phyloP scores from a whole-genome alignment of 2,329 filamentous ascomycete genomes.

The Neofusicoccum parvum region DNA sequence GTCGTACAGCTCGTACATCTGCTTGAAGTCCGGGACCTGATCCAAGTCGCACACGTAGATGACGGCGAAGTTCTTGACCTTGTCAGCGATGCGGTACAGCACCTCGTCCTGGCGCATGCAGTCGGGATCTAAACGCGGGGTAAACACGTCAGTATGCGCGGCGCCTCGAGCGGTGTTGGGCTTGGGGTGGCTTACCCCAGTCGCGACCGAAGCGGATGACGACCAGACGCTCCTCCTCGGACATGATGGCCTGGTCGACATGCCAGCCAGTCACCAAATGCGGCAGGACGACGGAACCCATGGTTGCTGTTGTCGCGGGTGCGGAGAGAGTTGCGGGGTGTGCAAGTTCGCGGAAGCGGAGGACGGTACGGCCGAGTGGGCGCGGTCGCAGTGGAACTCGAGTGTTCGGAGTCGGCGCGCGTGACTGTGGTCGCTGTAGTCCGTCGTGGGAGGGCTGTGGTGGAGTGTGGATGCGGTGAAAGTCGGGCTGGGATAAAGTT shows the following conservation, averaged over 20 bases:
- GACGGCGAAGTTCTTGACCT: slow-evolving; percentile 89
- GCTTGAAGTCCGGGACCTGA: slow-evolving; percentile 38
- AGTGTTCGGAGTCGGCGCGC: neutral
- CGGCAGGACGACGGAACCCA: slow-evolving; percentile 85
- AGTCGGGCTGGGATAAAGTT: slow-evolving; percentile 1
- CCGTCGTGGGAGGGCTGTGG: neutral
- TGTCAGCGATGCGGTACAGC: slow-evolving; percentile 89
- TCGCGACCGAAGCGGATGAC: slow-evolving; percentile 93
- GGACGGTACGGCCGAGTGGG: neutral
- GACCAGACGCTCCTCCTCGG: slow-evolving; percentile 88
- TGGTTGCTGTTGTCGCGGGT: slow-evolving; percentile 30
- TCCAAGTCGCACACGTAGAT: slow-evolving; percentile 90
- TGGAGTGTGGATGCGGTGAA: neutral
- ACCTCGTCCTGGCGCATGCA: slow-evolving; percentile 88
- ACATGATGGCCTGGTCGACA: slow-evolving; percentile 86
- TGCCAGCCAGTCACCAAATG: slow-evolving; percentile 92
- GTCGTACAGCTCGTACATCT: slow-evolving; percentile 68
- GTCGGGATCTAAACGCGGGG: slow-evolving; percentile 62
- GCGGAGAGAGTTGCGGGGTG: neutral
- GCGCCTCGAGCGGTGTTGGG: slow-evolving; percentile 40
- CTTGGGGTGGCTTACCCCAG: neutral
- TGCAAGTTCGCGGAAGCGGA: neutral
- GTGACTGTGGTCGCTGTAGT: neutral
- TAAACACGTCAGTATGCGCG: neutral
- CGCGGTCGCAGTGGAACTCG: neutral